Evolutionary conservation across 2,329 filamentous ascomycete species (phyloP).

Genomic region (Aspergillus sojae): DNA sequence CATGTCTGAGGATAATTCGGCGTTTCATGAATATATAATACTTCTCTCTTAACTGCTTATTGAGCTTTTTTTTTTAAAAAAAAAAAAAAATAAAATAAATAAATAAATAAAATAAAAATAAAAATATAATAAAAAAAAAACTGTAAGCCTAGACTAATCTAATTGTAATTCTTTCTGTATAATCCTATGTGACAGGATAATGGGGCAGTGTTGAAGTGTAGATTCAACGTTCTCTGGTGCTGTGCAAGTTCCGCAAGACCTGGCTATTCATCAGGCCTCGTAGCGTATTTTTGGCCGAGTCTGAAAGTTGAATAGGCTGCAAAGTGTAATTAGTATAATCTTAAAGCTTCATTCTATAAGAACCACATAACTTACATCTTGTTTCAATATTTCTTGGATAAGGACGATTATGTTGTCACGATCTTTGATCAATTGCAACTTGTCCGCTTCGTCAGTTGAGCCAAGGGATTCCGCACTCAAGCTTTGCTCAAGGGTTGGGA

Average conservation of each 20-base stretch:
- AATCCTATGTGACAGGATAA: neutral
- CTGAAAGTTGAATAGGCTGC: conserved; percentile 34
- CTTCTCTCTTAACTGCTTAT: neutral
- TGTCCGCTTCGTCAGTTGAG: conserved; percentile 25
- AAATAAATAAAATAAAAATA: no score
- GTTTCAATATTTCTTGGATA: conserved; percentile 41
- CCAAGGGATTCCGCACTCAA: conserved; percentile 26
- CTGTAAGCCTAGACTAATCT: neutral
- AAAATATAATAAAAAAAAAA: neutral
- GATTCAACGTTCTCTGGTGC: conserved; percentile 2
- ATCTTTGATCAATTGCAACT: conserved; percentile 38
- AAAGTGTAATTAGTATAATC: conserved; percentile 5
- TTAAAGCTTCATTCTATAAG: conserved; percentile 6
- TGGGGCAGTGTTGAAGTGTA: neutral
- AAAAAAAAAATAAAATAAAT: no score
- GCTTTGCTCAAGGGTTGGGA: conserved; percentile 36
- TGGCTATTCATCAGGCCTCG: conserved; percentile 32
- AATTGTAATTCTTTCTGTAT: neutral
- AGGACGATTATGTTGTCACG: conserved; percentile 46
- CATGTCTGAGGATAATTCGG: neutral
- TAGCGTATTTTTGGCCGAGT: conserved; percentile 29
- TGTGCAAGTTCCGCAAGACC: conserved; percentile 25
- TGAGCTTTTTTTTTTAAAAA: neutral
- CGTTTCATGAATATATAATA: neutral
- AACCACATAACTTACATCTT: conserved; percentile 35